A percentile compares a stretch with the other conserved stretches of the same genome.
These are phyloP conservation scores for Penicillium macrosclerotiorum DNA, from an alignment of 495 filamentous ascomycete species.

Conservation along the genomic window DNA sequence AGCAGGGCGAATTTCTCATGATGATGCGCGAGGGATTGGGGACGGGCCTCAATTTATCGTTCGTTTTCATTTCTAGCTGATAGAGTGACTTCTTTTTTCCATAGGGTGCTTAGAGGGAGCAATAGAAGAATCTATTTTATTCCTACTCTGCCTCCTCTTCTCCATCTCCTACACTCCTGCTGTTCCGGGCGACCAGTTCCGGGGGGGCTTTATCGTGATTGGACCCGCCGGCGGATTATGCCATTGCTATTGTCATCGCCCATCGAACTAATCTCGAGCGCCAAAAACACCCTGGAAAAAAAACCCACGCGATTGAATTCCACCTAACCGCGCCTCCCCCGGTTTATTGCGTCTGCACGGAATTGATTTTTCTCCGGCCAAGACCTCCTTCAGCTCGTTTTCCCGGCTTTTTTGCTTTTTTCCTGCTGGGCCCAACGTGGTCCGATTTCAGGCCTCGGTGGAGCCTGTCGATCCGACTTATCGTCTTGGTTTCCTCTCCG, in stretches of 20 bases:
- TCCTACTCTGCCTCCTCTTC: too few species aligned
- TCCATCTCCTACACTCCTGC: too few species aligned
- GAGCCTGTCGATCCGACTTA: conserved; percentile 24
- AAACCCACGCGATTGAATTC: too few species aligned
- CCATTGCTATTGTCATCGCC: conserved; percentile 24
- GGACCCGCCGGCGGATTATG: conserved; percentile 11
- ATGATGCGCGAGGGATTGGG: not conserved
- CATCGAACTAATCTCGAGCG: too few species aligned
- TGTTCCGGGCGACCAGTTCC: too few species aligned
- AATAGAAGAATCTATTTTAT: too few species aligned
- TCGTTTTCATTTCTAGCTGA: too few species aligned
- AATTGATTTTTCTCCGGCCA: not conserved
- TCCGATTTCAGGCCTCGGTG: conserved; percentile 25
- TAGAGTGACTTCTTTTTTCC: too few species aligned
- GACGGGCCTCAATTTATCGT: too few species aligned
- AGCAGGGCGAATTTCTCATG: not conserved
- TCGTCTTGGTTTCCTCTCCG: conserved; percentile 14
- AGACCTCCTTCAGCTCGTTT: too few species aligned
- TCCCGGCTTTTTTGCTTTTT: conserved; percentile 11
- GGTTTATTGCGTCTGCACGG: not conserved
- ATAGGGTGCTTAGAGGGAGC: too few species aligned
- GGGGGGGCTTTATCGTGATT: not conserved
- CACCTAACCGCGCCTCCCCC: conserved; percentile 15
- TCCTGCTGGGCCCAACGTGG: not conserved
- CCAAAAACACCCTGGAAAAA: too few species aligned